Evolutionary conservation across 202 grass and related monocot genomes (phyloP).

Genomic region (Sporobolus alterniflorus): DNA sequence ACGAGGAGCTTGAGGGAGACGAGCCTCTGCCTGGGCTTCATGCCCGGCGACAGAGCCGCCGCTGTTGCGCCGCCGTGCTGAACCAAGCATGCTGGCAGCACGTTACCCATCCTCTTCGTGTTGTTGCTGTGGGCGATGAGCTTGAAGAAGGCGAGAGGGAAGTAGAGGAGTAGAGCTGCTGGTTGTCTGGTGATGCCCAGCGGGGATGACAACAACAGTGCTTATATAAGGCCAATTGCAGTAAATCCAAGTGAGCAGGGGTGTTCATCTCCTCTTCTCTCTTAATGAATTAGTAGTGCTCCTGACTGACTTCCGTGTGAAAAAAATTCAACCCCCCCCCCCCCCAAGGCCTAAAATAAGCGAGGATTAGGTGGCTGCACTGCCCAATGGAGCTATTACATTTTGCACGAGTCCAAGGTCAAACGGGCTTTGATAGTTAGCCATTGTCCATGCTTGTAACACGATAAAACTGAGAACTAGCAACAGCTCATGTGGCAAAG

Average conservation of each 20-base stretch:
- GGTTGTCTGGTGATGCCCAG: conserved; percentile 29
- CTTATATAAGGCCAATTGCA: conserved; percentile 53
- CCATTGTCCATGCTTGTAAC: conserved; percentile 30
- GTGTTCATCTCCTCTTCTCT: too few relatives aligned
- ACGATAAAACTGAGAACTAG: background rate
- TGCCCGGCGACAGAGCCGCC: conserved; percentile 28
- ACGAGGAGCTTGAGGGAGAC: conserved; percentile 43
- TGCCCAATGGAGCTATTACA: conserved; percentile 48
- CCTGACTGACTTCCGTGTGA: too few relatives aligned
- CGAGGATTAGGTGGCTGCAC: conserved; percentile 56
- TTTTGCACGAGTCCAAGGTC: background rate
- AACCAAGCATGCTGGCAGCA: conserved; percentile 63
- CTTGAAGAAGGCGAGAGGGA: background rate
- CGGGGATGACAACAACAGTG: conserved; percentile 14
- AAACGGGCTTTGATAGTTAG: conserved; percentile 35
- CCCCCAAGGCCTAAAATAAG: conserved; percentile 11
- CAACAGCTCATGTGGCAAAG: too few relatives aligned
- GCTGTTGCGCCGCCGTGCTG: conserved; percentile 34
- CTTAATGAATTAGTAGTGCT: too few relatives aligned
- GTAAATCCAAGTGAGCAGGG: too few relatives aligned
- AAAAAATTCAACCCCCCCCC: too few relatives aligned
- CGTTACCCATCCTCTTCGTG: conserved; percentile 60
- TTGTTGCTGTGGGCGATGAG: background rate
- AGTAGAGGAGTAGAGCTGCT: background rate
- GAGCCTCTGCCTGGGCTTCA: conserved; percentile 47